These are phyloP conservation scores for Berberis vulgaris DNA, from an alignment of 164 flowering plant species.

Conservation along the genomic window DNA sequence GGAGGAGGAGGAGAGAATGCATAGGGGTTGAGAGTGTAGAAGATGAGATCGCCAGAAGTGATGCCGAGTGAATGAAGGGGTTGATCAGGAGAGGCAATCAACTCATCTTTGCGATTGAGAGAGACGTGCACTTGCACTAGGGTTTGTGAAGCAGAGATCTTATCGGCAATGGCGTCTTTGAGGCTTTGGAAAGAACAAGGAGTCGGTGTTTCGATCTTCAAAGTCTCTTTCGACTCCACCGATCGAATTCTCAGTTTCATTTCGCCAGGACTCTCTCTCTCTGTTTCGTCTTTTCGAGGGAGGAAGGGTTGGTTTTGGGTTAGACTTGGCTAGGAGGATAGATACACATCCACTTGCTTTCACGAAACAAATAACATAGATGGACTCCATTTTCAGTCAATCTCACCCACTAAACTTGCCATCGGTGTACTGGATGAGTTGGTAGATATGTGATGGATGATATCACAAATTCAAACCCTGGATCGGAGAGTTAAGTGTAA, in stretches of 20 bases:
- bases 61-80: conserved; percentile 48
- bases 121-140: conserved; percentile 29
- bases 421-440: too few species aligned
- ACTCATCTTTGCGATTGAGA: conserved; percentile 53
- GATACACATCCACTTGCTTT: too few species aligned
- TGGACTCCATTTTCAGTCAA: too few species aligned
- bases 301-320: too few species aligned
- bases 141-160: conserved; percentile 7
- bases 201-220: conserved; percentile 34
- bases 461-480: too few species aligned
- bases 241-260: conserved; percentile 62
- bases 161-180: conserved; percentile 17
- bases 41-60: conserved; percentile 61
- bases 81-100: conserved; percentile 28
- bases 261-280: too few species aligned
- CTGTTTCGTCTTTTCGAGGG: too few species aligned
- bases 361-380: too few species aligned
- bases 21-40: conserved; percentile 29
- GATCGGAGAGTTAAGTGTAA: too few species aligned
- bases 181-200: conserved; percentile 34
- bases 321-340: too few species aligned
- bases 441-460: too few species aligned
- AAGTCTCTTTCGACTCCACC: conserved; percentile 37
- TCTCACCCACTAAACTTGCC: too few species aligned
- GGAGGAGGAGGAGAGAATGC: conserved; percentile 1